Evolutionary conservation across 345 rosid genomes (phyloP).

Genomic region (Pistacia integerrima): DNA sequence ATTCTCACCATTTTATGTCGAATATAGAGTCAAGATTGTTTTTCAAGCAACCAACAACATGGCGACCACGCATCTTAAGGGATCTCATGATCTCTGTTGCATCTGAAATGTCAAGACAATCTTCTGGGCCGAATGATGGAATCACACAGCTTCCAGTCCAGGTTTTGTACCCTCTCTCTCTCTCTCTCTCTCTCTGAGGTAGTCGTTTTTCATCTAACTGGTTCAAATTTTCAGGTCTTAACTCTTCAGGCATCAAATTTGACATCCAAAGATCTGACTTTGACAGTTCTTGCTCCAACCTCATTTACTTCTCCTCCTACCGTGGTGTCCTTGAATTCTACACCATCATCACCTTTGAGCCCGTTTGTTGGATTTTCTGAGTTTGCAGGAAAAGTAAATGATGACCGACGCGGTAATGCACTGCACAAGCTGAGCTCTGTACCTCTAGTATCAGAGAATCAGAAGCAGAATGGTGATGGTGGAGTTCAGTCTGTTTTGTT

Average conservation of each 20-base stretch:
- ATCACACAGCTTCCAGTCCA: slow-evolving; percentile 88
- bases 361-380: slow-evolving; percentile 66
- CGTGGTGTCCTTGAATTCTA: slow-evolving; percentile 76
- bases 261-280: slow-evolving; percentile 82
- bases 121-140: slow-evolving; percentile 59
- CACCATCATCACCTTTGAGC: slow-evolving; percentile 66
- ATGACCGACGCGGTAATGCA: slow-evolving; percentile 35
- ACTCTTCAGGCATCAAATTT: slow-evolving; percentile 94
- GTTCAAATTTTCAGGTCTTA: slow-evolving; percentile 64
- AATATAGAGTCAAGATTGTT: slow-evolving; percentile 79
- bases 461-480: slow-evolving; percentile 37
- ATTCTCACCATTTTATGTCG: slow-evolving; percentile 18
- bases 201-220: slow-evolving; percentile 24
- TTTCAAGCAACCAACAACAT: slow-evolving; percentile 82
- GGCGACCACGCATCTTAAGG: slow-evolving; percentile 82
- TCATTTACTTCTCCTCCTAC: slow-evolving; percentile 87
- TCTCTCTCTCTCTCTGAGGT: background rate
- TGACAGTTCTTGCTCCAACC: slow-evolving; percentile 94
- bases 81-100: slow-evolving; percentile 94
- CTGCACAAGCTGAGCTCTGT: slow-evolving; percentile 35
- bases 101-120: slow-evolving; percentile 70
- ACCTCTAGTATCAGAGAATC: slow-evolving; percentile 29
- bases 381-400: slow-evolving; percentile 51
- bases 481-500: slow-evolving; percentile 40
- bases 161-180: slow-evolving; percentile 39